A percentile compares a stretch with the other conserved stretches of the same genome.
Conservation (phyloP, 352 stramenopile genomes). For the Globisporangium spinosum region DNA sequence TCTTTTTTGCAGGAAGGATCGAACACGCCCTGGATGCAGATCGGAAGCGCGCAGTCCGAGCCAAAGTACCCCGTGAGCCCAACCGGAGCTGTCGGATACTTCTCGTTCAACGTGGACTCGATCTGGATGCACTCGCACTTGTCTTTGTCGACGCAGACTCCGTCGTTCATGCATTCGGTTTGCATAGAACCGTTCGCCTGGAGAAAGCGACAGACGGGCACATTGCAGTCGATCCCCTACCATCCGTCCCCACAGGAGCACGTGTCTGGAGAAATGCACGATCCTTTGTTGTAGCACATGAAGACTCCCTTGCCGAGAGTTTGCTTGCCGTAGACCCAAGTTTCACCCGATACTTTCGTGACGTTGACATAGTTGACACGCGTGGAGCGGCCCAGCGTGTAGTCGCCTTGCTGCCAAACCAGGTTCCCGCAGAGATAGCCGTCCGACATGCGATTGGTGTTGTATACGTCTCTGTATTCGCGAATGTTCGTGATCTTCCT, state of each 20-base stretch:
- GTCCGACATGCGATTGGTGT: conserved; percentile 56
- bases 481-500: conserved; percentile 50
- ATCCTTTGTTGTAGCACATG: conserved; percentile 92
- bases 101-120: conserved; percentile 77
- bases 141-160: conserved; percentile 92
- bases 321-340: conserved; percentile 57
- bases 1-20: conserved; percentile 84
- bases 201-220: conserved; percentile 88
- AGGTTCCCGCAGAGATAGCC: conserved; percentile 83
- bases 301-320: conserved; percentile 91
- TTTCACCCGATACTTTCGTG: conserved; percentile 61
- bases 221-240: conserved; percentile 93
- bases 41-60: conserved; percentile 92
- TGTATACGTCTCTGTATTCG: conserved; percentile 51
- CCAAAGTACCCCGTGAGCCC: conserved; percentile 92
- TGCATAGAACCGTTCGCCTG: conserved; percentile 56
- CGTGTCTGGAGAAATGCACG: conserved; percentile 89
- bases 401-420: conserved; percentile 92
- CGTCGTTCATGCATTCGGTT: conserved; percentile 89
- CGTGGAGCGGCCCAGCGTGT: conserved; percentile 65
- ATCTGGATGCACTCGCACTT: conserved; percentile 89
- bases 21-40: conserved; percentile 94
- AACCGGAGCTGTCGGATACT: conserved; percentile 61
- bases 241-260: conserved; percentile 92
- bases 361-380: conserved; percentile 94